Evolutionary conservation across 2,329 filamentous ascomycete genomes (phyloP), one percentile per base, ranked within the genome.

Genomic region (Epichloe scottii): DNA sequence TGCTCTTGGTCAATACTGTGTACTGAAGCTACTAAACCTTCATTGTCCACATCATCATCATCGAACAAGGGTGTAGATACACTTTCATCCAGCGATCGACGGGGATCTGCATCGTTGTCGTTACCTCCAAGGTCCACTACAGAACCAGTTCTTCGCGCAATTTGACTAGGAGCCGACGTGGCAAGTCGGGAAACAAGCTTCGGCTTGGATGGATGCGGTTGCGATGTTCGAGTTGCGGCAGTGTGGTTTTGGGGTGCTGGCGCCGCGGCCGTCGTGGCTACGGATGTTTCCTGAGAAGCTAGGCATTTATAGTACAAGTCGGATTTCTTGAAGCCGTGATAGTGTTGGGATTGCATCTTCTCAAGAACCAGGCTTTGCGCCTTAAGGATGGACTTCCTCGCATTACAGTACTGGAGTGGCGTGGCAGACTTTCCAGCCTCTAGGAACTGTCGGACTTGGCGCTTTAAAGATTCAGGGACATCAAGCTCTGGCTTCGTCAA

Each of bases 241-340:
- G 52, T 42, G 26, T 56, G 44, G 23, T 47, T 26, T 3, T 55
- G 58, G 1, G 58, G 58, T 19, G 42, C 37, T 19, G 41, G 43
- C 5, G 30, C 10, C 11, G 47, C 5, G 1, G 33, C 42, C 19
- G 43, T 34, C 23, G 48, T 38, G 12, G 59, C 55, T 3, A 51
- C 41, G 37, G 51, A 51, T 2, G 78, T 74, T 67, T 95, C 89
- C 60, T 95, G 88, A 12, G 91, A 87, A 7, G 91, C 89, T 1
- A 98, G 75, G 63, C 90, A 96, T 65, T 98, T 98, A 73, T 93
- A 97, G 65, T 89, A 98, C 0, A 98, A 68, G 62, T 97, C 93
- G 0, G 93, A 95, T 58, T 83, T 87, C 62, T 90, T 95, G 71
- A 98, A 98, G 19, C 79, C 81, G 17, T 85, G 82, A 56, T 93